Evolutionary conservation across 352 stramenopile species (phyloP).

Genomic region (Phytopythium sindhum): DNA sequence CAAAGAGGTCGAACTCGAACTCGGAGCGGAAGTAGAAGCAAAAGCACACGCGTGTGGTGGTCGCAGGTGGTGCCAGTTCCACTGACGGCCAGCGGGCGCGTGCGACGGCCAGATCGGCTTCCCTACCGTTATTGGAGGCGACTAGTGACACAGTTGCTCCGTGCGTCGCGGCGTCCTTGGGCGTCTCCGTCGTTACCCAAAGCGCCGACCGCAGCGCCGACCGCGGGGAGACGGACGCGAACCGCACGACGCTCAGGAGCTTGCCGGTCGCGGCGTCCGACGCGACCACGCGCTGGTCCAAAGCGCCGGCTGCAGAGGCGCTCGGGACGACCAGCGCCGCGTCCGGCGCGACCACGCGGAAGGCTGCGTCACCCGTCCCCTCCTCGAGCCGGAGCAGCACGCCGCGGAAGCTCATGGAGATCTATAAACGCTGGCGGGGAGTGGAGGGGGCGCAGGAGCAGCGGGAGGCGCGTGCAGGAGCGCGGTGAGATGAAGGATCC

Average conservation of each 20-base stretch:
- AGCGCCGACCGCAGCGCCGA: conserved; percentile 38
- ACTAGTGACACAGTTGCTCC: not conserved
- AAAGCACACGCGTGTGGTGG: conserved; percentile 35
- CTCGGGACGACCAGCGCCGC: conserved; percentile 37
- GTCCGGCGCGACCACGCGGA: conserved; percentile 50
- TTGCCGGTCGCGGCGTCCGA: conserved; percentile 45
- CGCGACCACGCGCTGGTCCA: conserved; percentile 54
- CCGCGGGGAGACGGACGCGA: conserved; percentile 37
- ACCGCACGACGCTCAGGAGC: conserved; percentile 49
- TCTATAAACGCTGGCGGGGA: not conserved
- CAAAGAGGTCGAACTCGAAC: conserved; percentile 57
- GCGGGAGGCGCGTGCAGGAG: not conserved
- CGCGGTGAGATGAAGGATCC: not conserved
- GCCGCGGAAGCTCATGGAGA: conserved; percentile 67
- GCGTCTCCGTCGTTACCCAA: conserved; percentile 32
- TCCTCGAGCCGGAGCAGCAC: conserved; percentile 48
- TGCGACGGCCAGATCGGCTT: not conserved
- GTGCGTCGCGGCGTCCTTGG: not conserved
- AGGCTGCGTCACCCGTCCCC: conserved; percentile 23
- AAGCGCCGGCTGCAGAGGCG: conserved; percentile 16
- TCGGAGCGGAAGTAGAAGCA: conserved; percentile 65
- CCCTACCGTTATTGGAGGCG: too few relatives aligned
- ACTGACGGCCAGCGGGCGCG: not conserved
- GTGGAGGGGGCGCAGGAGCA: not conserved
- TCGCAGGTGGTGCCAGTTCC: not conserved